phyloP scores from a whole-genome alignment of 208 protist genomes.

The Trichomonas vaginalis region DNA sequence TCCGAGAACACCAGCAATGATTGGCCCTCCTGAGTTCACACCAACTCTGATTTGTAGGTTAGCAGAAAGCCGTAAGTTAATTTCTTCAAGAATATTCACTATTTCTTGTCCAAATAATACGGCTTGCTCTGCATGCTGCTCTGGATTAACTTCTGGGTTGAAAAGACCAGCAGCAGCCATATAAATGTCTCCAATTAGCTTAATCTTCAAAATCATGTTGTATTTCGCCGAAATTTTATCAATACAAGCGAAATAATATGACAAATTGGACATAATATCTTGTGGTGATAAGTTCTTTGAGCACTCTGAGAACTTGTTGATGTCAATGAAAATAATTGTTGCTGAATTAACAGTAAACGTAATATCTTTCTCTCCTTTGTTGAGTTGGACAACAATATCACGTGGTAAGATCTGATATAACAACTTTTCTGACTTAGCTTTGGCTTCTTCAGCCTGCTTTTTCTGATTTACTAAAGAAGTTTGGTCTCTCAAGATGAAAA shows the following conservation, averaged over 20 bases:
- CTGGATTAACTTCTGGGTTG: neutral
- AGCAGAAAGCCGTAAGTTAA: neutral
- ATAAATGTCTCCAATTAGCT: neutral
- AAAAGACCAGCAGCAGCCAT: neutral
- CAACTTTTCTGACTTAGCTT: neutral
- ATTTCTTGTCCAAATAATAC: neutral
- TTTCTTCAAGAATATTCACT: neutral
- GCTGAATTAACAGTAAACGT: neutral
- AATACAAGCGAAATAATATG: neutral
- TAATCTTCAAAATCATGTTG: neutral
- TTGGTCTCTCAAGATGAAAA: neutral
- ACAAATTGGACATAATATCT: neutral
- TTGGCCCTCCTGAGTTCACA: neutral
- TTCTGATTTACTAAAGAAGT: neutral
- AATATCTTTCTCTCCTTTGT: constrained; percentile 18
- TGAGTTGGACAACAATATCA: neutral
- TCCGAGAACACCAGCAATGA: neutral
- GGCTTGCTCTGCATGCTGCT: neutral
- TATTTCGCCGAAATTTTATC: neutral
- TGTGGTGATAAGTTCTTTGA: neutral
- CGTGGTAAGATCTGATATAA: neutral
- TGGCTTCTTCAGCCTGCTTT: neutral
- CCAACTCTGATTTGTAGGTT: neutral
- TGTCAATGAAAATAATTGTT: neutral
- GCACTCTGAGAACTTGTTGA: neutral